Percentiles rank a stretch among this genome's conserved stretches.
Conservation (phyloP, 306 rosid genomes). For the Lathyrus sativus region DNA sequence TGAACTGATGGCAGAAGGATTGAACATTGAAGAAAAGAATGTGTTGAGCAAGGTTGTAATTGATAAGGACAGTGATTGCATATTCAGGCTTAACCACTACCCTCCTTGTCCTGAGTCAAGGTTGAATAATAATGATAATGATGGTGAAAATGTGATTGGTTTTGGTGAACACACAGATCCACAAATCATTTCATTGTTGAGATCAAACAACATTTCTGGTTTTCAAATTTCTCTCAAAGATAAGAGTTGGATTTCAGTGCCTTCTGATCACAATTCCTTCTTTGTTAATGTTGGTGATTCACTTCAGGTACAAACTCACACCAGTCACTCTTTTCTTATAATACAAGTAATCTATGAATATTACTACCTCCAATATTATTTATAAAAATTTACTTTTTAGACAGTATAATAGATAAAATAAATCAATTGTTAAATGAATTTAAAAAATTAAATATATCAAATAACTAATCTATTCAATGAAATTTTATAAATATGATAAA, state of each 20-base stretch:
- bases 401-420: too few species aligned
- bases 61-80: conserved; percentile 78
- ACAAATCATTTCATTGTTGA: conserved; percentile 70
- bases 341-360: not conserved
- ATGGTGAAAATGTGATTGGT: conserved; percentile 54
- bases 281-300: conserved; percentile 88
- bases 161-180: conserved; percentile 94
- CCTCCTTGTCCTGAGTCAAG: conserved; percentile 68
- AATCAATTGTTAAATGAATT: too few species aligned
- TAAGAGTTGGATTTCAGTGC: conserved; percentile 79
- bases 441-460: too few species aligned
- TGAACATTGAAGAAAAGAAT: conserved; percentile 57
- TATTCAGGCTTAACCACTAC: conserved; percentile 74
- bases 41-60: conserved; percentile 64
- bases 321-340: not conserved
- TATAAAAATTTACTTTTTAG: too few species aligned
- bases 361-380: too few species aligned
- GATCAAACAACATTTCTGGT: conserved; percentile 76
- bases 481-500: too few species aligned
- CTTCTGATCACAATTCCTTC: conserved; percentile 76
- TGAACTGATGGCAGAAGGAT: conserved; percentile 78
- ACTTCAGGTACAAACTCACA: conserved; percentile 57
- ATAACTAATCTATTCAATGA: too few species aligned
- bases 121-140: conserved; percentile 2
- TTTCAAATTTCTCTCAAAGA: conserved; percentile 63